Base-by-base conservation (phyloP, 2,329 filamentous ascomycete genomes). In the Xylaria sp. region DNA sequence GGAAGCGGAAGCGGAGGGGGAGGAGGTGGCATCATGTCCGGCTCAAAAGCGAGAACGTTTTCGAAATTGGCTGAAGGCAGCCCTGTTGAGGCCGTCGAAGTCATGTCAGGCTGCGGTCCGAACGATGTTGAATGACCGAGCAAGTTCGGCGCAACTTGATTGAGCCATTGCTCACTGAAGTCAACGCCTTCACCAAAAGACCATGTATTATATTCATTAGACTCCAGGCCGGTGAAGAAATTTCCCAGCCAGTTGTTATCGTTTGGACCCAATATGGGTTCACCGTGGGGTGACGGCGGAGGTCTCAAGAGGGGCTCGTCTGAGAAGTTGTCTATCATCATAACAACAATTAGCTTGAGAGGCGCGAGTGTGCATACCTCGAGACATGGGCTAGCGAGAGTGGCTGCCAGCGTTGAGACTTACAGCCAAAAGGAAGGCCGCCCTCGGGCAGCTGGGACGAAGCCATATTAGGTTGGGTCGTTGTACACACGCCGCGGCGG, bases 341-440 rank as follows among this genome's bases (percentile, higher is more conserved):
- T 40, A 62, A 57, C 7, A 49, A 63, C 7, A 49, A 63, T 72
- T 58, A 74, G 69, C 67, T 36, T 63, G 13, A 33, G 33, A n/a
- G 23, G 7, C 36, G 13, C 11, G 44, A 17, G 26, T 42, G n/a
- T n/a, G 31, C 17, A 33, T 9, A 9, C 38, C 15, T 6, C 6
- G 20, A 44, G 54, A 7, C 15, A 56, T 28, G 3, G 5, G 28
- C 48, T 36, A 15, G 36, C 6, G 3, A 33, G 36, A n/a, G 15
- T 36, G 33, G n/a, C 9, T 54, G 33, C 38, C 31, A 44, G 48
- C 69, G 48, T 56, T 63, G 49, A 60, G 56, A 86, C 89, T 74
- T 85, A 92, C 90, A 92, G 76, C 90, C 90, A 84, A 92, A 92
- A 44, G 88, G 87, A 77, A 87, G 81, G 72, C 86, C 83, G 65